Percentiles rank a stretch among this genome's conserved stretches.
Conservation (phyloP, 257 asterid genomes). For the Ajuga chamaepitys region DNA sequence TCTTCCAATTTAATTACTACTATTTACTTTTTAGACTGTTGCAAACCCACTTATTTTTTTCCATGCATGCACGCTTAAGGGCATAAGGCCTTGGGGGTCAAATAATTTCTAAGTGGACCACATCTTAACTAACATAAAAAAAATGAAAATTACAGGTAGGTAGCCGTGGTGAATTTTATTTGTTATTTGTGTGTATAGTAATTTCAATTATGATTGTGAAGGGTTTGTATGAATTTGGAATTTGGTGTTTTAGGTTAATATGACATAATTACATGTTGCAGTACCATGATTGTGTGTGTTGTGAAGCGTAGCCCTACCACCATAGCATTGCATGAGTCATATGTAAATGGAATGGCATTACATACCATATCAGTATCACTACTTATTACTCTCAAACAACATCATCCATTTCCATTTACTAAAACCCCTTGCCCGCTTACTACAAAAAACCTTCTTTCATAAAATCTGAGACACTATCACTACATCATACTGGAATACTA, state of each 20-base stretch:
- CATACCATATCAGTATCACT: no score
- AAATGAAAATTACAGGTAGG: not conserved
- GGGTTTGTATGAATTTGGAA: not conserved
- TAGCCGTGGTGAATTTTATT: no score
- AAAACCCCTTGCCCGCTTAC: no score
- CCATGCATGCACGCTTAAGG: not conserved
- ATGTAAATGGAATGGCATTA: not conserved
- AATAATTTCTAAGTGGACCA: slow-evolving; percentile 2
- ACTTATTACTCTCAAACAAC: no score
- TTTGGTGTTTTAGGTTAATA: slow-evolving; percentile 7
- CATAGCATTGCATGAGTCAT: not conserved
- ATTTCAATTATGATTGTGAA: not conserved
- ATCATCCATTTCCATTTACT: no score
- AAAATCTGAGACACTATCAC: no score
- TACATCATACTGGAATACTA: no score
- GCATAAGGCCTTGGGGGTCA: slow-evolving; percentile 10
- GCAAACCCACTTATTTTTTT: not conserved
- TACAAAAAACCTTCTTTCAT: no score
- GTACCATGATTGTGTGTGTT: slow-evolving; percentile 18
- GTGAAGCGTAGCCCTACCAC: slow-evolving; percentile 11
- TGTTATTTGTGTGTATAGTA: not conserved
- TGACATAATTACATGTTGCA: slow-evolving; percentile 16
- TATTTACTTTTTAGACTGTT: not conserved
- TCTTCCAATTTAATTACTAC: not conserved
- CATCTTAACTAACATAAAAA: not conserved